Evolutionary conservation across 148 eudicot genomes (phyloP), one percentile per base, ranked within the genome.

Genomic region (Fallopia convolvulus): DNA sequence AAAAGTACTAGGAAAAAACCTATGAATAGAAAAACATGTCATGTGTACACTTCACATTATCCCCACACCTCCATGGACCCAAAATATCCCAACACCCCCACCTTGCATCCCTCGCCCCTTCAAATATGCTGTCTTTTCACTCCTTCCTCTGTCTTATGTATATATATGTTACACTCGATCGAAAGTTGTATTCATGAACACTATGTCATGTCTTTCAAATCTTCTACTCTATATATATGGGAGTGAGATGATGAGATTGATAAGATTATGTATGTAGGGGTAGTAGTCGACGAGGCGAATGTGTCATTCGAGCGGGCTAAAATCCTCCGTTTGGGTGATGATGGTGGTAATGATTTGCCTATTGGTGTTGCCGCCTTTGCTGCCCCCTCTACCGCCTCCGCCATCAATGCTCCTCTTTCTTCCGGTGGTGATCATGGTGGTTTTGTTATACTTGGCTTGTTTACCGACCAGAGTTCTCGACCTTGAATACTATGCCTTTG

Each of bases 71-170:
- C 26, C 20, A 20, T 56, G 63, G 26, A 56, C 26, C 63, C 63
- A n/a, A 55, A 56, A 56, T 56, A 56, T 20, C 63, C 63, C 63
- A 56, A 56, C 63, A 56, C 17, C 30, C 63, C 63, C 63, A 56
- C 30, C 63, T 21, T 56, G 26, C 8, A 20, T 18, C 30, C 63
- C 63, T 56, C 20, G 11, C 63, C 63, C 63, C 8, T 20, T 56
- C 11, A 20, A n/a, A n/a, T 6, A 6, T 20, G 23, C 20, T 56
- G 63, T 56, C 63, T 56, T 56, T 56, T 56, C 63, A 21, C 63
- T 14, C 8, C 63, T 55, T 55, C 61, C 7, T 56, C 63, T 56
- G 63, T 56, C 63, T 56, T 56, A 17, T 53, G 18, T 53, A 53
- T 53, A 53, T 53, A 17, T 53, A 53, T 52, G 13, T 50, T 1